phyloP scores from a whole-genome alignment of 2,329 filamentous ascomycete genomes.

The Aspergillus aculeatus region DNA sequence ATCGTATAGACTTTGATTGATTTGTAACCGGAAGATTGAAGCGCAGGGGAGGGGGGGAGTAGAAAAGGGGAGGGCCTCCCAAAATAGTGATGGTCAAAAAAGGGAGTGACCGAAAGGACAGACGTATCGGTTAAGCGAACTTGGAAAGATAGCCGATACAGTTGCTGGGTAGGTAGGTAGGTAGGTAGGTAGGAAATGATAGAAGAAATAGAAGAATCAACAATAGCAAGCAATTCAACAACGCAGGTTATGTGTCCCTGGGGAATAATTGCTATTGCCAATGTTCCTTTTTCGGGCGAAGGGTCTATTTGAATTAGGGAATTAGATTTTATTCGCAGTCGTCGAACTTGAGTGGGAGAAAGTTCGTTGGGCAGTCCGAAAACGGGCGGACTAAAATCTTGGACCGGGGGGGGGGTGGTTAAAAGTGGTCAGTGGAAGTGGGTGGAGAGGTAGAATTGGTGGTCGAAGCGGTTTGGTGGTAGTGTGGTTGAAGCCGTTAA shows the following conservation, averaged over 20 bases:
- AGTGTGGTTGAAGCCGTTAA: neutral
- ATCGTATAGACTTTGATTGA: too few relatives aligned
- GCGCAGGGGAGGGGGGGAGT: neutral
- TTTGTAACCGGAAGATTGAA: constrained; percentile 3
- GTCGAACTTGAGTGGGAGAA: constrained; percentile 9
- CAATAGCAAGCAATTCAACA: constrained; percentile 22
- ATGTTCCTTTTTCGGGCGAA: constrained; percentile 5
- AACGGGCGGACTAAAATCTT: constrained; percentile 17
- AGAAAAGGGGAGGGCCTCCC: neutral
- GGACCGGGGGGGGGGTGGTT: constrained; percentile 1
- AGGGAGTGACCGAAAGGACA: constrained; percentile 9
- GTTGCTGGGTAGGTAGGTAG: neutral
- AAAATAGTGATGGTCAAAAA: constrained; percentile 8
- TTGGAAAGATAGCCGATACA: constrained; percentile 18
- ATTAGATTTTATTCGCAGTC: neutral
- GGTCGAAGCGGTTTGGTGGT: neutral
- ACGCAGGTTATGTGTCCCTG: constrained; percentile 7
- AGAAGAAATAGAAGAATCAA: too few relatives aligned
- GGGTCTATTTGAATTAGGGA: constrained; percentile 7
- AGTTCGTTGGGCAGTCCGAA: constrained; percentile 15
- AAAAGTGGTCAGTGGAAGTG: neutral
- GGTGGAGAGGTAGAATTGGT: neutral
- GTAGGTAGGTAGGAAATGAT: too few relatives aligned
- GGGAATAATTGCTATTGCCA: constrained; percentile 3
- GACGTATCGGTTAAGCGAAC: constrained; percentile 20